phyloP scores from a whole-genome alignment of 371 early-diverging fungal species.

The Encephalitozoon intestinalis region DNA sequence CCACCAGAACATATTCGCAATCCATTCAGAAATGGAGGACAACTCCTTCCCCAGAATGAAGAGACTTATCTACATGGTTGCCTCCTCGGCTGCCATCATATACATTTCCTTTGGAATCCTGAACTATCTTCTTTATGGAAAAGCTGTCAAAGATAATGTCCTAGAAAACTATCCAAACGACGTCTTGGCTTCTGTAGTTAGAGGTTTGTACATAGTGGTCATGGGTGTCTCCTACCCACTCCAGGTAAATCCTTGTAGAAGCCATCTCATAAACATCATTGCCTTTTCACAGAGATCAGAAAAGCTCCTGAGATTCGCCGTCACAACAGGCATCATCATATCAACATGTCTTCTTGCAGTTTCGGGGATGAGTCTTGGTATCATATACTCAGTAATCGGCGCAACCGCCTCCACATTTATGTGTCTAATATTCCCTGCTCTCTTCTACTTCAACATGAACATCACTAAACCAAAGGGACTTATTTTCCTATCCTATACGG shows the following conservation, averaged over 20 bases:
- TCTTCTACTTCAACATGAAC: constrained; percentile 69
- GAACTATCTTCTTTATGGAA: constrained; percentile 87
- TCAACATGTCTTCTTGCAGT: constrained; percentile 44
- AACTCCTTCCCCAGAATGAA: constrained; percentile 49
- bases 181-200: constrained; percentile 63
- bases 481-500: constrained; percentile 19
- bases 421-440: constrained; percentile 86
- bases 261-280: constrained; percentile 73
- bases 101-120: constrained; percentile 79
- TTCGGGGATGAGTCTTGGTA: constrained; percentile 53
- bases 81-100: constrained; percentile 68
- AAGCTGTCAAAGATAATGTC: constrained; percentile 73
- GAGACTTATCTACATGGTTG: constrained; percentile 59
- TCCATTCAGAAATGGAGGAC: constrained; percentile 52
- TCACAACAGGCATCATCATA: constrained; percentile 48
- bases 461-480: constrained; percentile 26
- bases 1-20: constrained; percentile 70
- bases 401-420: constrained; percentile 92
- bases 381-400: constrained; percentile 81
- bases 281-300: constrained; percentile 6
- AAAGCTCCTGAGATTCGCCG: constrained; percentile 12
- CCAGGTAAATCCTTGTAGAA: constrained; percentile 86
- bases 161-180: constrained; percentile 63
- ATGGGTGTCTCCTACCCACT: constrained; percentile 88
- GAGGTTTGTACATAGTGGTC: constrained; percentile 75